Evolutionary conservation across 495 filamentous ascomycete species (phyloP).

Genomic region (Tuber borchii): DNA sequence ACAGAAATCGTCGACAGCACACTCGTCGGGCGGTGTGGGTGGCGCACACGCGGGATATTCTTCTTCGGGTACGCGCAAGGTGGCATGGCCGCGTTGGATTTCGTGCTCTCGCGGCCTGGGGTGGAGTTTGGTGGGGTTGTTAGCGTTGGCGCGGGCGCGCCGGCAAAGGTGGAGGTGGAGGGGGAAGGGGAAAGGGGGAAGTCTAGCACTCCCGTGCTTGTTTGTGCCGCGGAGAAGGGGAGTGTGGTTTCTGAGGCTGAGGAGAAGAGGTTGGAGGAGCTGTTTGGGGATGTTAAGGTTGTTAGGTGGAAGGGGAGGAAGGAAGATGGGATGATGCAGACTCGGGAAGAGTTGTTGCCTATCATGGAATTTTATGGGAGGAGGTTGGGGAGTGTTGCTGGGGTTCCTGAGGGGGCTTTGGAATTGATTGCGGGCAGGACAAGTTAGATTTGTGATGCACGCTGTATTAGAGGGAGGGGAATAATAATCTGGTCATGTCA

Average conservation of each 20-base stretch:
- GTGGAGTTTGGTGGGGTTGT: conserved; percentile 56
- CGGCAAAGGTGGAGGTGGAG: conserved; percentile 46
- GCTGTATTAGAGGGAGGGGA: background rate
- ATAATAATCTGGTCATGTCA: background rate
- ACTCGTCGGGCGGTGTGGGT: conserved; percentile 65
- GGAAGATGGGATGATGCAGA: conserved; percentile 78
- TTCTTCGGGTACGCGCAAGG: conserved; percentile 86
- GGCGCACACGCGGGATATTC: conserved; percentile 60
- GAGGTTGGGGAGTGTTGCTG: conserved; percentile 54
- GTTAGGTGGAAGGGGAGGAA: conserved; percentile 61
- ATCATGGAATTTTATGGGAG: conserved; percentile 89
- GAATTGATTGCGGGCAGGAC: conserved; percentile 16
- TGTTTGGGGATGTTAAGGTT: conserved; percentile 67
- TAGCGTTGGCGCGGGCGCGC: conserved; percentile 67
- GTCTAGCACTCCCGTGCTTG: conserved; percentile 63
- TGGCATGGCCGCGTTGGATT: conserved; percentile 65
- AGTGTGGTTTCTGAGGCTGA: conserved; percentile 58
- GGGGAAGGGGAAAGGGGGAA: conserved; percentile 47
- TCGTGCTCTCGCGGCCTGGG: conserved; percentile 43
- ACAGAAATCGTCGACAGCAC: conserved; percentile 55
- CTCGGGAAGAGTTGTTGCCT: conserved; percentile 79
- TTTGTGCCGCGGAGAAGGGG: conserved; percentile 61
- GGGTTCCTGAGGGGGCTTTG: conserved; percentile 38
- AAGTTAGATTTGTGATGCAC: background rate
- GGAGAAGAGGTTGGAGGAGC: conserved; percentile 55